Percentiles rank a stretch among this genome's conserved stretches.
Evolutionary conservation across 106 monocot genomes (phyloP).

Genomic region (Acorus calamus): DNA sequence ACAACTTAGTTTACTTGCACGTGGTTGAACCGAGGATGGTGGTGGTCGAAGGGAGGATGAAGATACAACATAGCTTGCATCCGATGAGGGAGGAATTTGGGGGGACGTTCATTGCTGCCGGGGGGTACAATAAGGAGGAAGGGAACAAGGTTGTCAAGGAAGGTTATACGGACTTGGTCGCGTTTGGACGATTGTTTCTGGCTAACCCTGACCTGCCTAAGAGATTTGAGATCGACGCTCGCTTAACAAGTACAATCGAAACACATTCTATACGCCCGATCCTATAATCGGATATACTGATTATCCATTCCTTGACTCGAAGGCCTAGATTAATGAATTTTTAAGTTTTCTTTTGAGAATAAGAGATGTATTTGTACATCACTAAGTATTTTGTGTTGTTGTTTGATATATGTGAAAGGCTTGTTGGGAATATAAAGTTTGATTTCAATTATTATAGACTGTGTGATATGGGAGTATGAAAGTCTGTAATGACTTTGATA

Average conservation of each 20-base stretch:
- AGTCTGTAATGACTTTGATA: no score
- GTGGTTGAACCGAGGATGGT: slow-evolving; percentile 27
- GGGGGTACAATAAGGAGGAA: slow-evolving; percentile 36
- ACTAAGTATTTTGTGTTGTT: no score
- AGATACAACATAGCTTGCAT: slow-evolving; percentile 12
- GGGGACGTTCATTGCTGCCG: slow-evolving; percentile 23
- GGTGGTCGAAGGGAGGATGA: slow-evolving; percentile 1
- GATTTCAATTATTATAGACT: no score
- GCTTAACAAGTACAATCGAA: slow-evolving; percentile 31
- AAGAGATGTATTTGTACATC: no score
- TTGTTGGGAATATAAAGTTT: no score
- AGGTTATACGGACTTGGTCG: slow-evolving; percentile 27
- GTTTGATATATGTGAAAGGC: no score
- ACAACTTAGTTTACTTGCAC: slow-evolving; percentile 21
- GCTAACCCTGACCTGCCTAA: neutral
- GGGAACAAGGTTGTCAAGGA: slow-evolving; percentile 22
- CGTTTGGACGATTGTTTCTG: slow-evolving; percentile 26
- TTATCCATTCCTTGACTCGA: slow-evolving; percentile 29
- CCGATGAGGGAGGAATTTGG: slow-evolving; percentile 31
- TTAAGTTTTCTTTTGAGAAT: no score
- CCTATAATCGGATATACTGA: slow-evolving; percentile 34
- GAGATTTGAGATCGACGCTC: slow-evolving; percentile 26
- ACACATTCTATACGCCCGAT: slow-evolving; percentile 27
- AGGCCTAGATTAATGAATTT: no score
- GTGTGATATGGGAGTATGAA: no score